Evolutionary conservation across 2,329 filamentous ascomycete genomes (phyloP), one percentile per base, ranked within the genome.

Genomic region (Cryphonectria carpinicola): DNA sequence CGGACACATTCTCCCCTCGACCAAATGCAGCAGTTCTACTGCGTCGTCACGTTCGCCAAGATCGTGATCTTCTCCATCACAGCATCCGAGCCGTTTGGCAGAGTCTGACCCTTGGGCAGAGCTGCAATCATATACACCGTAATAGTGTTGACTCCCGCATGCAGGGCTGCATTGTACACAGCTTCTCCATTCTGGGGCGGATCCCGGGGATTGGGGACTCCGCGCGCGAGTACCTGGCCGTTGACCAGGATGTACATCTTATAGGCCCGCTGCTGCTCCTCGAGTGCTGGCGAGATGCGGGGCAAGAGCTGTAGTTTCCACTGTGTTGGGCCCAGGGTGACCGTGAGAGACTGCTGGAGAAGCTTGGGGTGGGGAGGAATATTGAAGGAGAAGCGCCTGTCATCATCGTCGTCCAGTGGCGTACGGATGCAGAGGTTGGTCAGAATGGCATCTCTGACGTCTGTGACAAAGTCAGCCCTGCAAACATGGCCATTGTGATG

Each of bases 31-130:
- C 37, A 64, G 17, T 66, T 62, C 75, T 79, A 86, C 66, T 78
- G 78, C 80, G 82, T 87, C 79, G 89, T 80, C 75, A 97, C 81
- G 80, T 96, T 92, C 72, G 92, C 87, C 80, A 92, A 92, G 39
- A 96, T 84, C 1, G 89, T 93, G 70, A 94, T 86, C 75, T 91
- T 92, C 82, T 98, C 94, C 73, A 95, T 83, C 78, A 96, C 93
- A 49, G 91, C 87, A 73, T 90, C 88, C 13, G 89, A 84, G 0
- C 88, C 90, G 37, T 85, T 85, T 0, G 85, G 82, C 52, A 86
- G 81, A 72, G 86, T 88, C 76, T 88, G 84, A 28, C 85, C 87
- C 76, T 84, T 88, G 1, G 87, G 88, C 60, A 93, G 85, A 8
- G 90, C 90, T 1, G 92, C 93, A 73, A 94, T 88, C 70, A 95